These are phyloP conservation scores for Mycena polygramma DNA, from an alignment of 768 basidiomycete species.

Conservation along the genomic window DNA sequence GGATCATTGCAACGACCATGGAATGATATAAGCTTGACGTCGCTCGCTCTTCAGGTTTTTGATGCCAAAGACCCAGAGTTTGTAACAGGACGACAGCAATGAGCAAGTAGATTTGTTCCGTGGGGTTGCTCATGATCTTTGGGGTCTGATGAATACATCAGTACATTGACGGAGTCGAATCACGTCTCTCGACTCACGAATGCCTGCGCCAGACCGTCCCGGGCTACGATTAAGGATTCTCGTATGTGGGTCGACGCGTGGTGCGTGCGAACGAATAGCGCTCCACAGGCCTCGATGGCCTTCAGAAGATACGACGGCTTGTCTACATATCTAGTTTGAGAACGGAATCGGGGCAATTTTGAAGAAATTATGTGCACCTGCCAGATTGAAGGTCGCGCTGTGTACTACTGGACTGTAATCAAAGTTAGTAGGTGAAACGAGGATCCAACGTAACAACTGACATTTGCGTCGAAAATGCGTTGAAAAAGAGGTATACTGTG, in stretches of 20 bases:
- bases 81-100: constrained; percentile 66
- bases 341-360: background rate
- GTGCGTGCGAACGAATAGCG: constrained; percentile 66
- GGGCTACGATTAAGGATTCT: constrained; percentile 55
- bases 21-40: constrained; percentile 65
- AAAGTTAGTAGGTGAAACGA: background rate
- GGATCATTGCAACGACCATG: constrained; percentile 71
- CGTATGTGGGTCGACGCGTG: constrained; percentile 63
- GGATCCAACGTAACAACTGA: background rate
- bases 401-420: constrained; percentile 60
- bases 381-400: constrained; percentile 64
- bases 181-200: constrained; percentile 57
- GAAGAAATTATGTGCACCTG: constrained; percentile 36
- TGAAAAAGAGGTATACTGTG: constrained; percentile 65
- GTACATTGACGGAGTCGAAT: background rate
- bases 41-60: constrained; percentile 45
- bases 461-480: constrained; percentile 65
- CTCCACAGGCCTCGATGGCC: constrained; percentile 74
- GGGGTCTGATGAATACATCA: background rate
- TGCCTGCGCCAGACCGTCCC: constrained; percentile 66
- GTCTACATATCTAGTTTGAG: constrained; percentile 18
- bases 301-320: constrained; percentile 65
- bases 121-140: constrained; percentile 11
- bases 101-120: constrained; percentile 57
- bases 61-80: constrained; percentile 69